Percentiles rank a stretch among this genome's conserved stretches.
These are phyloP conservation scores for Pseudogymnoascus sp. DNA, from an alignment of 2,329 filamentous ascomycete genomes.

Conservation along the genomic window DNA sequence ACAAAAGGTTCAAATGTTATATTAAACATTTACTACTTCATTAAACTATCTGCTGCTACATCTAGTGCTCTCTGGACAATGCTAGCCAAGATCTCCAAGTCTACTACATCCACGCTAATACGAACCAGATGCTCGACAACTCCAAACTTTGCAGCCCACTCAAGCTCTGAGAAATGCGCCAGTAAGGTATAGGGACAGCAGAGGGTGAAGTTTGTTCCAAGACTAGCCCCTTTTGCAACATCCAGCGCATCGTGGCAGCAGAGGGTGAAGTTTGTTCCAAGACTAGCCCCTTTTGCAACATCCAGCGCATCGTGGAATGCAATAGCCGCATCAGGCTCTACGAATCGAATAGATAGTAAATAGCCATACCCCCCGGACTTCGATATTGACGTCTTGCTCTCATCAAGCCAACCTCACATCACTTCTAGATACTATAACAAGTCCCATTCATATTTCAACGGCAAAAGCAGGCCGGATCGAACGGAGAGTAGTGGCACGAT, in stretches of 20 bases:
- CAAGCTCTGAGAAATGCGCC: slow-evolving; percentile 17
- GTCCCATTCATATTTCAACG: background rate
- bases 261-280: too few species aligned
- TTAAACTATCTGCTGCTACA: background rate
- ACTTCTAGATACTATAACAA: background rate
- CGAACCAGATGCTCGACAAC: slow-evolving; percentile 15
- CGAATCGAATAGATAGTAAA: too few species aligned
- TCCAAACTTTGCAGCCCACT: slow-evolving; percentile 16
- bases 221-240: too few species aligned
- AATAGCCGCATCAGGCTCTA: too few species aligned
- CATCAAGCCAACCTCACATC: background rate
- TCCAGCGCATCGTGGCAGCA: too few species aligned
- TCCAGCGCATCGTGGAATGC: too few species aligned
- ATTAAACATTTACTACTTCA: background rate
- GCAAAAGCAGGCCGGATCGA: background rate
- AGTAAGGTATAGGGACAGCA: slow-evolving; percentile 20
- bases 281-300: too few species aligned
- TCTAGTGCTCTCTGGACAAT: background rate
- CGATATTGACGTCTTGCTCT: background rate
- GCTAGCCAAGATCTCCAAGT: background rate
- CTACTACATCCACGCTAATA: slow-evolving; percentile 17
- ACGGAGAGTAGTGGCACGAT: background rate
- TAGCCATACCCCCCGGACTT: background rate
- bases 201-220: too few species aligned
- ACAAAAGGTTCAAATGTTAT: background rate